Evolutionary conservation across 1,284 basidiomycete species (phyloP), one percentile per base, ranked within the genome.

Genomic region (Amylostereum areolatum): DNA sequence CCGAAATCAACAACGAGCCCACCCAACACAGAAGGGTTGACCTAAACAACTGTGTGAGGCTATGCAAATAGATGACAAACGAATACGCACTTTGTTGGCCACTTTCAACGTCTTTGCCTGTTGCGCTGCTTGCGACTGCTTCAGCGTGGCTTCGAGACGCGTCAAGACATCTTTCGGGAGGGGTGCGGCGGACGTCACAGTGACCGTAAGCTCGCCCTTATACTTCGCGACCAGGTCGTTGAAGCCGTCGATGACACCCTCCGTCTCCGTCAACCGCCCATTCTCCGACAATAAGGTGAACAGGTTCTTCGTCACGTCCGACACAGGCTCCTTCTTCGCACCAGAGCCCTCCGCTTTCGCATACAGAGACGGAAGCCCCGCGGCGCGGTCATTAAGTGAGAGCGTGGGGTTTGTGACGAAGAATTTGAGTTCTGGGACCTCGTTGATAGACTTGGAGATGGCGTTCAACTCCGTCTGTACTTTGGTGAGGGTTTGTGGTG

Each of bases 1-100:
- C 93, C 97, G 67, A 99, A 95, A 74, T 99, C 96, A 49, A 99
- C 89, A 51, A 97, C 77, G 54, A 98, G 73, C 50, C 96, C 96
- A 53, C 93, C 94, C 52, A 97, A 72, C 52, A 96, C 75, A 12
- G 81, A 74, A 43, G 92, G 83, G 75, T 96, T 94, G 62, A 97
- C 87, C 89, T 93, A 53, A 9, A 43, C 29, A 52, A 34, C 18
- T 18, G 18, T 5, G 48, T 50, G 56, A 47, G 54, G 44, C 46
- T 52, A 49, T 27, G 47, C n/a, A 49, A 42, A 18, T 45, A 34
- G 34, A 37, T 36, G 48, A 32, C 40, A 49, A 10, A 36, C 52
- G 11, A 25, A 37, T 25, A 32, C 55, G 55, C 58, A 89, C 92
- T 79, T 90, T 92, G 81, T 97, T 96, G 57, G 80, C 75, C 52